Percentiles rank a stretch among this genome's conserved stretches.
These are phyloP conservation scores for Cadophora sp. DNA, from an alignment of 2,329 filamentous ascomycete genomes.

Conservation along the genomic window DNA sequence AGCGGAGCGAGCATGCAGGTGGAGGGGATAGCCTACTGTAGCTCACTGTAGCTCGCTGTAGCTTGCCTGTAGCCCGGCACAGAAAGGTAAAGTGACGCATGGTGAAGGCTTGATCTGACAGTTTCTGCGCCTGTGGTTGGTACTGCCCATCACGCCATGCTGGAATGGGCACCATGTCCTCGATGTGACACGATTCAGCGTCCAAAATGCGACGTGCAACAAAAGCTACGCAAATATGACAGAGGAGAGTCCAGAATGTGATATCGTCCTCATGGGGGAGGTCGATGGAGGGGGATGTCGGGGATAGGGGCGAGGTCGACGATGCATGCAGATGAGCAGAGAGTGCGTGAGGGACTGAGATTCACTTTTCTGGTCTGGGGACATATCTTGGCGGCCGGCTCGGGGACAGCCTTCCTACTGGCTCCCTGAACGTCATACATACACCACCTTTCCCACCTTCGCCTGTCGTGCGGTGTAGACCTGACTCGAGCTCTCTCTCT, in stretches of 20 bases:
- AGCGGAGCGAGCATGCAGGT: background rate
- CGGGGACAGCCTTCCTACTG: background rate
- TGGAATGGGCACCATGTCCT: background rate
- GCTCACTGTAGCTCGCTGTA: no score
- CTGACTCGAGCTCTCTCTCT: constrained; percentile 14
- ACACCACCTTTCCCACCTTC: no score
- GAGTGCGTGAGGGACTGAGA: background rate
- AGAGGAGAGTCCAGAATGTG: constrained; percentile 8
- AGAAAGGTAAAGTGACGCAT: constrained; percentile 7
- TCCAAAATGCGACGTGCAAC: constrained; percentile 19
- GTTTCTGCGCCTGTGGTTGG: constrained; percentile 14
- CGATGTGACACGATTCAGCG: constrained; percentile 16
- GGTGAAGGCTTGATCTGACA: constrained; percentile 4
- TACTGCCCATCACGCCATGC: background rate
- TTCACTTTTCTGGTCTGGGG: background rate
- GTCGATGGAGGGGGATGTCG: background rate
- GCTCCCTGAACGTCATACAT: constrained; percentile 7
- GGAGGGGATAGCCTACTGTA: no score
- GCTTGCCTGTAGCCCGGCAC: no score
- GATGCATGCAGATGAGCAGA: no score
- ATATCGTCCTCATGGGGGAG: background rate
- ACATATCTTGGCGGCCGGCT: constrained; percentile 1
- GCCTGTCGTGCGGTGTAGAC: background rate
- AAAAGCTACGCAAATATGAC: background rate
- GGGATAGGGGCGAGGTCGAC: background rate